These are phyloP conservation scores for Cucurbita pepo DNA, from an alignment of 306 rosid species.

Conservation along the genomic window DNA sequence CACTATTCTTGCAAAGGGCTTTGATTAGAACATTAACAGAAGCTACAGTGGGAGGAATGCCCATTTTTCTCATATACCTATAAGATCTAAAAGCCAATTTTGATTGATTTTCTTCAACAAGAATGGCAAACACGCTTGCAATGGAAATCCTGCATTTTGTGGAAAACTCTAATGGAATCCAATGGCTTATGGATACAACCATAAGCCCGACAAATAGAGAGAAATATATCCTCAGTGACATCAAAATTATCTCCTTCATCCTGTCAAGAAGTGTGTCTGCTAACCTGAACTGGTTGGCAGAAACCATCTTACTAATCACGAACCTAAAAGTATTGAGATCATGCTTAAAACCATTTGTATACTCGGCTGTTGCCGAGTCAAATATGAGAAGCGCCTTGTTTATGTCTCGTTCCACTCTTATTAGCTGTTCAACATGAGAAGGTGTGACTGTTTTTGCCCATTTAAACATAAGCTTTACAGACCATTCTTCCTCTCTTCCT, in stretches of 20 bases:
- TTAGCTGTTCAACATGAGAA: constrained; percentile 47
- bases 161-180: constrained; percentile 57
- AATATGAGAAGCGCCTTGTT: constrained; percentile 45
- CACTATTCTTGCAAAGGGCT: constrained; percentile 67
- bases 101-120: constrained; percentile 71
- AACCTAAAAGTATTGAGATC: constrained; percentile 52
- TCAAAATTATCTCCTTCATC: constrained; percentile 63
- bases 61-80: constrained; percentile 49
- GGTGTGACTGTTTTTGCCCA: constrained; percentile 54
- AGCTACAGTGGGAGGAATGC: constrained; percentile 40
- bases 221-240: constrained; percentile 40
- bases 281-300: constrained; percentile 56
- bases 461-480: constrained; percentile 39
- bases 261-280: constrained; percentile 60
- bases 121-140: constrained; percentile 49
- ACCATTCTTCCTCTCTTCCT: constrained; percentile 29
- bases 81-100: constrained; percentile 56
- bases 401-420: constrained; percentile 51
- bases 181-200: constrained; percentile 69
- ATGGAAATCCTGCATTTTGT: constrained; percentile 46
- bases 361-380: constrained; percentile 70
- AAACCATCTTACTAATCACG: constrained; percentile 43
- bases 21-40: constrained; percentile 75
- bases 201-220: constrained; percentile 53
- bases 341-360: constrained; percentile 63